Base-by-base conservation (phyloP, 2,329 filamentous ascomycete genomes). In the Penicillium decumbens region DNA sequence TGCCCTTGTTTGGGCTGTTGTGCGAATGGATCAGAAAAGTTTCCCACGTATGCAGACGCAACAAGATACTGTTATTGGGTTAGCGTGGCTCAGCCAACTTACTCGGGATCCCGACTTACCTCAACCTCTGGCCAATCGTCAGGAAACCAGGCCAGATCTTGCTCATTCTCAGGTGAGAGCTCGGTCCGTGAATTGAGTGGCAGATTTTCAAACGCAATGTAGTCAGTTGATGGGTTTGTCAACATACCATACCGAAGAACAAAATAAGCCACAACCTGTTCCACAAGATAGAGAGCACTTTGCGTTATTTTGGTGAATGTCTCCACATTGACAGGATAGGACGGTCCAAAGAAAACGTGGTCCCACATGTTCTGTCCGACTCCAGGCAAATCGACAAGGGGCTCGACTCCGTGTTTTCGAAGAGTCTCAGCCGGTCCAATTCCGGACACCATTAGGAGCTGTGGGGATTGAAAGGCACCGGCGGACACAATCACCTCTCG, bases 391-490 rank as follows among this genome's bases (percentile, higher is more conserved):
- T 65, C 53, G 4, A 56, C 57, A 10, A 71, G 45, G 0, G 63
- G 50, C 5, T 60, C 46, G 40, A 69, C 69, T 2, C 45, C 51
- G 28, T 63, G 55, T 12, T 62, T 49, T 15, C 53, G 30, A 4
- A 69, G 57, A 4, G 48, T 51, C 13, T 53, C 48, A 0, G 45
- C 46, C 1, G 76, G 76, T 0, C 78, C 78, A 49, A 75, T 63
- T 1, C 78, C 78, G 37, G 75, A 78, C 3, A 78, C 69, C 67
- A 79, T 77, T 6, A 81, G 68, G 6, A 80, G 63, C 51, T 81
- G 77, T 0, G 80, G 79, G 0, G 77, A 75, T 57, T 80, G 78
- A 59, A 77, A 79, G 2, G 72, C 68, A 6, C 80, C 80, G 1
- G 74, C 77, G 0, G 77, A 72, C 2, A 83, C 49, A 35, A 75